These are phyloP conservation scores for Zasmidium angulare DNA, from an alignment of 2,329 filamentous ascomycete species.

Conservation along the genomic window DNA sequence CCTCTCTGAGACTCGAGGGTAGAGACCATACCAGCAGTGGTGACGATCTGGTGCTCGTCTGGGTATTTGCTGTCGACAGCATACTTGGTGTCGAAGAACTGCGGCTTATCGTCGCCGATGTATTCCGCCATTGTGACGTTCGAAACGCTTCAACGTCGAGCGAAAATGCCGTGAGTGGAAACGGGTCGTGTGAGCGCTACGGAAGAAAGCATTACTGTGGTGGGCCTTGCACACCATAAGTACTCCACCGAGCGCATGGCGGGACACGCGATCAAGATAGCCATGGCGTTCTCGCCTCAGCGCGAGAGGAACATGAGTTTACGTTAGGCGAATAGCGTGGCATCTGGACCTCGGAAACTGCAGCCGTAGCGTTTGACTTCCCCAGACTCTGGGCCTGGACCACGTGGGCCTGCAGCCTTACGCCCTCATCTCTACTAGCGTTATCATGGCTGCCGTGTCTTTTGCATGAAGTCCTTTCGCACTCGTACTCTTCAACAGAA, in stretches of 20 bases:
- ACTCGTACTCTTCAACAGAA: not conserved
- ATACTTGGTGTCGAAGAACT: not conserved
- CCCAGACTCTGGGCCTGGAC: not conserved
- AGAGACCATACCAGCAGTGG: slow-evolving; percentile 14
- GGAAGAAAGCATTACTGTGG: not conserved
- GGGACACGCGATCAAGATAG: not conserved
- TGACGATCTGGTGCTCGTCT: slow-evolving; percentile 14
- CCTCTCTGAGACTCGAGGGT: too few species aligned
- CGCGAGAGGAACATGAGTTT: not conserved
- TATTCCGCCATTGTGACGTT: not conserved
- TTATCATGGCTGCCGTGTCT: not conserved
- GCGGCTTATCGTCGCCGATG: not conserved
- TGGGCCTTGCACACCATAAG: not conserved
- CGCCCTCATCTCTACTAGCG: not conserved
- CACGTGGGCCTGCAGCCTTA: not conserved
- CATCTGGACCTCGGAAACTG: not conserved
- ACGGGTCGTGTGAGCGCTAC: not conserved
- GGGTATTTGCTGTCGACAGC: slow-evolving; percentile 1
- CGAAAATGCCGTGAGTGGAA: not conserved
- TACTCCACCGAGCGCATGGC: not conserved
- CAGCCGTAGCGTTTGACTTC: not conserved
- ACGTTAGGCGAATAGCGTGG: not conserved
- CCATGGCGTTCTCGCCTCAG: not conserved
- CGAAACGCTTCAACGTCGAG: not conserved
- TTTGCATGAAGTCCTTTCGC: not conserved